These are phyloP conservation scores for Solanum chacoense DNA, from an alignment of 305 asterid genomes.

Conservation along the genomic window DNA sequence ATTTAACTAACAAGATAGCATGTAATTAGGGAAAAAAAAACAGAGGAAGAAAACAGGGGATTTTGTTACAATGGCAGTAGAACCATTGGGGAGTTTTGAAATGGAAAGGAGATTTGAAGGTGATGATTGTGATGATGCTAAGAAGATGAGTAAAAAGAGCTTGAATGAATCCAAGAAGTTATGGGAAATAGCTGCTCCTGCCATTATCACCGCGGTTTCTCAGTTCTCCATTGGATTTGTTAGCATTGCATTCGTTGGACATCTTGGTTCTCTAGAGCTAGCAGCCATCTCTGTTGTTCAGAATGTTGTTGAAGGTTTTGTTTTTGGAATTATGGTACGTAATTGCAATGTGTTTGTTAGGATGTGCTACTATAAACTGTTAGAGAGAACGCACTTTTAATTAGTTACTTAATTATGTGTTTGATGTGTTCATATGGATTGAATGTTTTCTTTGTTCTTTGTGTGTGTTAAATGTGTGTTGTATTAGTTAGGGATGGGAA, in stretches of 20 bases:
- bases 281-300: conserved; percentile 29
- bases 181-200: conserved; percentile 27
- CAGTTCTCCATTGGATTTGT: conserved; percentile 25
- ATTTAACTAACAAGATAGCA: not conserved
- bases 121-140: not conserved
- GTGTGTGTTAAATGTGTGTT: conserved; percentile 1
- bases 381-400: not conserved
- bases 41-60: not conserved
- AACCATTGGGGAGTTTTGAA: not conserved
- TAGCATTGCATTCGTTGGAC: conserved; percentile 22
- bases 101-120: not conserved
- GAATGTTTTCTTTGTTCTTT: not conserved
- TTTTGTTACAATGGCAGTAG: conserved; percentile 2
- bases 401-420: not conserved
- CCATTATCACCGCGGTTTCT: conserved; percentile 21
- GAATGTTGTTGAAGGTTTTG: conserved; percentile 27
- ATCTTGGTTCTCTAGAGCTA: conserved; percentile 23
- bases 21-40: not conserved
- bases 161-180: conserved; percentile 17
- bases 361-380: not conserved
- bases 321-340: conserved; percentile 23
- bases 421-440: not conserved
- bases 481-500: conserved; percentile 87
- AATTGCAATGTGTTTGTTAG: not conserved
- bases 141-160: not conserved